Evolutionary conservation across 176 grass and related monocot genomes (phyloP).

Genomic region (Carex littledalei): DNA sequence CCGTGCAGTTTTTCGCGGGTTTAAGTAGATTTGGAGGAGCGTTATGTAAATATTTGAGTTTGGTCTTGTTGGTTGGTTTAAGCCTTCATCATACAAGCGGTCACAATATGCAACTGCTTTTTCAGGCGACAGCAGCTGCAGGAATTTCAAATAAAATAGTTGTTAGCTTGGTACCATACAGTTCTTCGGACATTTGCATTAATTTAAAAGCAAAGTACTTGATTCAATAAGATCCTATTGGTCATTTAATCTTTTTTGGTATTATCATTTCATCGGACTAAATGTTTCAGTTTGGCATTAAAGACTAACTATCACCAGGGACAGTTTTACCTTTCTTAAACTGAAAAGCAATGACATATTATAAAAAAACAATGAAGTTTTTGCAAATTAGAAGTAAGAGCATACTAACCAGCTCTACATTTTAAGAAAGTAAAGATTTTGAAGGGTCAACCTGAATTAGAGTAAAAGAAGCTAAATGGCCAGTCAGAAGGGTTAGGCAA

Average conservation of each 20-base stretch:
- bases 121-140: conserved; percentile 79
- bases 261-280: neutral
- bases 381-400: neutral
- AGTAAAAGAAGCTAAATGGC: neutral
- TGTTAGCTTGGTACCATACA: neutral
- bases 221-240: neutral
- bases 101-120: conserved; percentile 89
- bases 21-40: conserved; percentile 96
- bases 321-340: neutral
- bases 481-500: conserved; percentile 3
- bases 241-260: neutral
- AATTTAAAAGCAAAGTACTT: neutral
- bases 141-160: neutral
- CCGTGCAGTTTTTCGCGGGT: conserved; percentile 61
- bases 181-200: neutral
- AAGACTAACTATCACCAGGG: neutral
- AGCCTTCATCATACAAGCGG: conserved; percentile 69
- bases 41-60: conserved; percentile 96
- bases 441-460: neutral
- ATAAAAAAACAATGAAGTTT: neutral
- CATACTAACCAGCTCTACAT: neutral
- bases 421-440: neutral
- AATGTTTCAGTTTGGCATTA: neutral
- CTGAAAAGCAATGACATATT: neutral
- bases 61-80: conserved; percentile 43